phyloP scores from a whole-genome alignment of 257 asterid species.

The Solanum pinnatisectum region DNA sequence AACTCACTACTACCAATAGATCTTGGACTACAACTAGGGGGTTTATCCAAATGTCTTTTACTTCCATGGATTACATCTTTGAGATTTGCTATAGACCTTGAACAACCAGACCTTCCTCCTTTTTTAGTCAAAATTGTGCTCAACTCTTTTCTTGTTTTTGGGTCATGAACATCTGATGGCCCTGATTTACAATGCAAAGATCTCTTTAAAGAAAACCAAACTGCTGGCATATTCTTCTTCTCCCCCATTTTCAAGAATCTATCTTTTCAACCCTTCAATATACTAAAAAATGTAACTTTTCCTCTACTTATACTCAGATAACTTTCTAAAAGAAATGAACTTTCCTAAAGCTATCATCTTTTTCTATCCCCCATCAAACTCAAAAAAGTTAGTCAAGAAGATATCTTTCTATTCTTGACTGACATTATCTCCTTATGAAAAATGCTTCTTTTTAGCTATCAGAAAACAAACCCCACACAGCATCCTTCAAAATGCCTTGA shows the following conservation, averaged over 20 bases:
- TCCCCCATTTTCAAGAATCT: slow-evolving; percentile 21
- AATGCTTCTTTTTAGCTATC: neutral
- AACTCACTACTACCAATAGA: slow-evolving; percentile 68
- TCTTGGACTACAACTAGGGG: slow-evolving; percentile 61
- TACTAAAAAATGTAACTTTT: neutral
- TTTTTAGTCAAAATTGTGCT: slow-evolving; percentile 27
- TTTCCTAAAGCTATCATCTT: neutral
- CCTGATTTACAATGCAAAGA: slow-evolving; percentile 57
- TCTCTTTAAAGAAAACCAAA: slow-evolving; percentile 53
- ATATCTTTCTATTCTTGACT: neutral
- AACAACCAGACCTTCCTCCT: slow-evolving; percentile 54
- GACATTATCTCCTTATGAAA: neutral
- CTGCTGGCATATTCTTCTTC: slow-evolving; percentile 28
- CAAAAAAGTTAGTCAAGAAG: neutral
- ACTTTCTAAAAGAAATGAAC: neutral
- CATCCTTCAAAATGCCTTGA: neutral
- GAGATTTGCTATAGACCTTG: slow-evolving; percentile 61
- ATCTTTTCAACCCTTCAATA: neutral
- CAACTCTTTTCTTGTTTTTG: slow-evolving; percentile 30
- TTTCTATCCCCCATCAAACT: neutral
- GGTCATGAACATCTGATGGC: slow-evolving; percentile 52
- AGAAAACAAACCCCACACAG: neutral
- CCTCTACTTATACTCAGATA: neutral
- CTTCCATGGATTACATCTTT: slow-evolving; percentile 70
- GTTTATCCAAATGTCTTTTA: slow-evolving; percentile 43